Conservation (phyloP, 2,329 filamentous ascomycete species). For the Juglanconis sp. region DNA sequence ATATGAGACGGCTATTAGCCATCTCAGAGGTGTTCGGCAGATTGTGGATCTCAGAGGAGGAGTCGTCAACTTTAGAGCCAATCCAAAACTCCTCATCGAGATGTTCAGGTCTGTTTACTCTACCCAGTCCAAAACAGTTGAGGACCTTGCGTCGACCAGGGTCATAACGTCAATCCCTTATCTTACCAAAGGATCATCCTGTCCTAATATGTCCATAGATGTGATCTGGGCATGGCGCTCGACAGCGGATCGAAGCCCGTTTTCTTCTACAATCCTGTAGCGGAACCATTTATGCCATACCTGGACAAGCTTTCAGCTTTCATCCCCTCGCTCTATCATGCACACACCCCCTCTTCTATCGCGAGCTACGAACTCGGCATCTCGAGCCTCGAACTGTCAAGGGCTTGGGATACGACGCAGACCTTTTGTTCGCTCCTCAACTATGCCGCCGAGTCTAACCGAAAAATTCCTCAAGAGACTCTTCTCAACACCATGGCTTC, state of each 20-base stretch:
- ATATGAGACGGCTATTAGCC: slow-evolving; percentile 25
- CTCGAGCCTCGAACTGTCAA: slow-evolving; percentile 18
- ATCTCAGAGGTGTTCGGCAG: slow-evolving; percentile 34
- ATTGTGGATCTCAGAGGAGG: slow-evolving; percentile 37
- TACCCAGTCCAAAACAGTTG: not conserved
- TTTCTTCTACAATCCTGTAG: slow-evolving; percentile 1
- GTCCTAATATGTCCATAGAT: not conserved
- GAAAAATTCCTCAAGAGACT: slow-evolving; percentile 18
- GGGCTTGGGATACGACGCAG: slow-evolving; percentile 21
- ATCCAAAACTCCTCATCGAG: slow-evolving; percentile 34
- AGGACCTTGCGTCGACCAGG: too few relatives aligned
- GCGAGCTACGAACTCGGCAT: not conserved
- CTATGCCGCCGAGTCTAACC: slow-evolving; percentile 17
- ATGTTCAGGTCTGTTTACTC: slow-evolving; percentile 26
- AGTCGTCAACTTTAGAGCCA: slow-evolving; percentile 26
- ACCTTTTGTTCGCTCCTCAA: slow-evolving; percentile 26
- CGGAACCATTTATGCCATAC: not conserved
- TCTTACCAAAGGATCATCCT: not conserved
- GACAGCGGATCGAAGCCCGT: not conserved
- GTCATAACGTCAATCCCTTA: too few relatives aligned
- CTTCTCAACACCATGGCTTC: slow-evolving; percentile 32
- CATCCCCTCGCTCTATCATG: not conserved
- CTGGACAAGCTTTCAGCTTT: not conserved
- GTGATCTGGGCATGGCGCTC: slow-evolving; percentile 8
- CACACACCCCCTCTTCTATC: not conserved